Evolutionary conservation across 2,329 filamentous ascomycete species (phyloP).

Genomic region (Dendryphion nanum): DNA sequence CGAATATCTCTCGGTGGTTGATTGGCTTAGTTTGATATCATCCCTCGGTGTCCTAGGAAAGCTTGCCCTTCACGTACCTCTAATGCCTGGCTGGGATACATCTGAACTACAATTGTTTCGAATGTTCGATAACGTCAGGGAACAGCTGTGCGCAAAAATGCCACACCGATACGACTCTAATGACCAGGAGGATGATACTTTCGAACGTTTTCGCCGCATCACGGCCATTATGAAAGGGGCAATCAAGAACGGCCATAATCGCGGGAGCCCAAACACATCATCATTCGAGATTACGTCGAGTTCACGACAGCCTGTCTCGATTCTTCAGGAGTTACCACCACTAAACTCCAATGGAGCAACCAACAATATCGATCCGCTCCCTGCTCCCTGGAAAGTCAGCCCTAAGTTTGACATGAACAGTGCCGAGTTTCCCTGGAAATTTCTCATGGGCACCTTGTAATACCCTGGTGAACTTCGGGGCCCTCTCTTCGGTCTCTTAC

Average conservation of each 20-base stretch:
- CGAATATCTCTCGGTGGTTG: constrained; percentile 28
- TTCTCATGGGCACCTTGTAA: constrained; percentile 33
- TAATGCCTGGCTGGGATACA: constrained; percentile 34
- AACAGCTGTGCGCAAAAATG: constrained; percentile 31
- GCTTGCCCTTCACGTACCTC: constrained; percentile 25
- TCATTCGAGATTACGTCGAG: constrained; percentile 36
- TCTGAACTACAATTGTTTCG: constrained; percentile 29
- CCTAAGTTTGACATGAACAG: constrained; percentile 29
- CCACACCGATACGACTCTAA: constrained; percentile 25
- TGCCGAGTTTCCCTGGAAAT: constrained; percentile 34
- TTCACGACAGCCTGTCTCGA: constrained; percentile 30
- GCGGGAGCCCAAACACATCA: constrained; percentile 29
- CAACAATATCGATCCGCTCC: constrained; percentile 24
- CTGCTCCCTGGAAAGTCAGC: constrained; percentile 27
- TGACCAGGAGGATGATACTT: constrained; percentile 24
- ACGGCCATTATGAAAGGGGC: constrained; percentile 31
- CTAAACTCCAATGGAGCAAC: constrained; percentile 23
- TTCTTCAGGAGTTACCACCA: constrained; percentile 31
- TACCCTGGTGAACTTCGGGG: background rate
- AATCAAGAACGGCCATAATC: constrained; percentile 16
- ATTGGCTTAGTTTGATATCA: constrained; percentile 34
- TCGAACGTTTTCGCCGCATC: constrained; percentile 34
- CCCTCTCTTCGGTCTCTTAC: background rate
- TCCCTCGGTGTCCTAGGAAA: constrained; percentile 29
- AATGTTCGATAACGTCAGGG: constrained; percentile 33